These are phyloP conservation scores for Xylaria sp. DNA, from an alignment of 2,329 filamentous ascomycete species.

Conservation along the genomic window DNA sequence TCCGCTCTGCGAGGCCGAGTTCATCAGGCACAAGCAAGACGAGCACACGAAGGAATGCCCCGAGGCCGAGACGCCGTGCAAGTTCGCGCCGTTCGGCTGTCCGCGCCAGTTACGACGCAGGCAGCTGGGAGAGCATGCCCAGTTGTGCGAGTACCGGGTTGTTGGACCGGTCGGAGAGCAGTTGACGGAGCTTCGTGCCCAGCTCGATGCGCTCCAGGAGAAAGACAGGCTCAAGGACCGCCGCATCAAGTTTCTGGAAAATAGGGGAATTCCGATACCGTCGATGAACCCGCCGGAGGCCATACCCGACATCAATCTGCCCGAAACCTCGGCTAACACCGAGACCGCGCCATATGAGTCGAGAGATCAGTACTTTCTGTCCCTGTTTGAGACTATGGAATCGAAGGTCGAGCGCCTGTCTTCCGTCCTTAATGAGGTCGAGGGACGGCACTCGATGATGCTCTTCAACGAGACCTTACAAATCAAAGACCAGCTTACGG, in stretches of 20 bases:
- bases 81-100: slow-evolving; percentile 55
- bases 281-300: slow-evolving; percentile 27
- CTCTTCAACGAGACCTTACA: slow-evolving; percentile 64
- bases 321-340: slow-evolving; percentile 26
- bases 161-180: slow-evolving; percentile 52
- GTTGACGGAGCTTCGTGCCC: slow-evolving; percentile 51
- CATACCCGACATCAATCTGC: slow-evolving; percentile 32
- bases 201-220: slow-evolving; percentile 49
- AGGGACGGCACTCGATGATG: slow-evolving; percentile 63
- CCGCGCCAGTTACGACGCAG: slow-evolving; percentile 43
- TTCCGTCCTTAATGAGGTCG: slow-evolving; percentile 59
- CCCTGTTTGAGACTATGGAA: slow-evolving; percentile 55
- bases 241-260: slow-evolving; percentile 47
- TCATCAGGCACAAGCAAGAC: slow-evolving; percentile 49
- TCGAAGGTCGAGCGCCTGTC: slow-evolving; percentile 60
- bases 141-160: slow-evolving; percentile 55
- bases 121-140: slow-evolving; percentile 48
- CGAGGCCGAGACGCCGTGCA: slow-evolving; percentile 46
- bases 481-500: slow-evolving; percentile 64
- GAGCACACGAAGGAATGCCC: slow-evolving; percentile 53
- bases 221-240: slow-evolving; percentile 45
- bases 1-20: slow-evolving; percentile 49
- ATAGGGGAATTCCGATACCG: slow-evolving; percentile 35
- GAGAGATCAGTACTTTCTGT: slow-evolving; percentile 47
- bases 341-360: slow-evolving; percentile 42